Evolutionary conservation across 106 monocot species (phyloP), one percentile per base, ranked within the genome.

Genomic region (Dendrobium nobile): DNA sequence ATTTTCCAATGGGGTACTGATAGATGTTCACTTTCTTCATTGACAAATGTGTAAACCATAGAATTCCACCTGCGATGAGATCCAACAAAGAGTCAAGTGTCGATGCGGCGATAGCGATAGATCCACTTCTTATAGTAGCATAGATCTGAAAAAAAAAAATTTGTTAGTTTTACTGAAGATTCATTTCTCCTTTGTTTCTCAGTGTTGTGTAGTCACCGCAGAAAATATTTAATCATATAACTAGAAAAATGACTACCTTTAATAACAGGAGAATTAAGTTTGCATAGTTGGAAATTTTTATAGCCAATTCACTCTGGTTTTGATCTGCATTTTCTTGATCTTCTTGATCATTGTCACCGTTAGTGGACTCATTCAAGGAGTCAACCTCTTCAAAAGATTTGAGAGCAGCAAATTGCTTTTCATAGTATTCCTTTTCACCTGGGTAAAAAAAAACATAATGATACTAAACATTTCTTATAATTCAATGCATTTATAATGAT

Each of bases 21-120:
- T 98, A 94, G 18, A 98, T 79, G 75, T 94, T 98, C 44, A 92
- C 85, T 31, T 54, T 94, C 82, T 98, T 98, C 97, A 94, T 98
- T 0, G 90, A 89, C 59, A 98, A 27, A 82, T 98, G 92, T 7
- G 97, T 94, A 72, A 94, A 94, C 88, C 92, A 98, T 13, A 98
- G 92, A 78, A 98, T 98, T 18, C 97, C 88, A 5, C 97, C 97
- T 15, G 97, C 97, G 88, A 98, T 84, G 33, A 94, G 92, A 87
- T 98, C 97, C 86, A 98, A 61, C 81, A 98, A 82, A 7, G 94
- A 98, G 82, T 98, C 97, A 33, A 98, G 91, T 0, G 97, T 98
- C 19, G 97, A 98, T 8, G 97, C 97, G 41, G 97, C 97, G 75
- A 98, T 88, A 7, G 94, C 97, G 17, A 98, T 87, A 7, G 97